Evolutionary conservation across 495 filamentous ascomycete genomes (phyloP).

Genomic region (Ramalina peruviana): DNA sequence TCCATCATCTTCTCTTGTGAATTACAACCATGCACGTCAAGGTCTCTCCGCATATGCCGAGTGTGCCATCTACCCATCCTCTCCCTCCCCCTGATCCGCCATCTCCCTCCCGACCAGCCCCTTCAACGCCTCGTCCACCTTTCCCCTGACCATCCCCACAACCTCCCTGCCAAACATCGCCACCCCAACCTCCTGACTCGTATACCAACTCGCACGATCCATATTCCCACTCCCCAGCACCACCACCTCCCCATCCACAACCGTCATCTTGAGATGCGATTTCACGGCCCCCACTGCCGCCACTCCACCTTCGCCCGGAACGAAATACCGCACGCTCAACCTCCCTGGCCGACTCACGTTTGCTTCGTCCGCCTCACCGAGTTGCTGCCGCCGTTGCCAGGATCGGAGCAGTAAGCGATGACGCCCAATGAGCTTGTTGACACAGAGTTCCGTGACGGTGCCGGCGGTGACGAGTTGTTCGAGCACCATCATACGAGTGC

Average conservation of each 20-base stretch:
- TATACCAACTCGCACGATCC: constrained; percentile 65
- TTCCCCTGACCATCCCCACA: constrained; percentile 25
- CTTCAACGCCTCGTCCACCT: neutral
- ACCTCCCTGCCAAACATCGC: constrained; percentile 39
- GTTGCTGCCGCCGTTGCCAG: neutral
- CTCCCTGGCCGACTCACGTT: constrained; percentile 21
- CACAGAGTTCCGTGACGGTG: constrained; percentile 44
- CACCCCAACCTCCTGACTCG: constrained; percentile 63
- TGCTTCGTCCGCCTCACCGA: constrained; percentile 19
- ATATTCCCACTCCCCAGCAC: constrained; percentile 63
- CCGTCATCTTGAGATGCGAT: constrained; percentile 54
- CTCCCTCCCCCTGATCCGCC: neutral
- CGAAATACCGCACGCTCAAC: constrained; percentile 3
- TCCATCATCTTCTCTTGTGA: too few relatives aligned
- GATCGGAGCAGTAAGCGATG: constrained; percentile 21
- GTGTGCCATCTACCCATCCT: too few relatives aligned
- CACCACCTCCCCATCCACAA: constrained; percentile 44
- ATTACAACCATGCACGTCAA: too few relatives aligned
- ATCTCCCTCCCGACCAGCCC: neutral
- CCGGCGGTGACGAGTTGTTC: constrained; percentile 61
- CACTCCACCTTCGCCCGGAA: neutral
- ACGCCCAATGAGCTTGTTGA: constrained; percentile 36
- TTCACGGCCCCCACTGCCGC: constrained; percentile 38
- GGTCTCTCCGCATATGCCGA: too few relatives aligned
- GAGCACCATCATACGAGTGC: constrained; percentile 51